Evolutionary conservation across 2,329 filamentous ascomycete species (phyloP).

Genomic region (Botrytis medusae): DNA sequence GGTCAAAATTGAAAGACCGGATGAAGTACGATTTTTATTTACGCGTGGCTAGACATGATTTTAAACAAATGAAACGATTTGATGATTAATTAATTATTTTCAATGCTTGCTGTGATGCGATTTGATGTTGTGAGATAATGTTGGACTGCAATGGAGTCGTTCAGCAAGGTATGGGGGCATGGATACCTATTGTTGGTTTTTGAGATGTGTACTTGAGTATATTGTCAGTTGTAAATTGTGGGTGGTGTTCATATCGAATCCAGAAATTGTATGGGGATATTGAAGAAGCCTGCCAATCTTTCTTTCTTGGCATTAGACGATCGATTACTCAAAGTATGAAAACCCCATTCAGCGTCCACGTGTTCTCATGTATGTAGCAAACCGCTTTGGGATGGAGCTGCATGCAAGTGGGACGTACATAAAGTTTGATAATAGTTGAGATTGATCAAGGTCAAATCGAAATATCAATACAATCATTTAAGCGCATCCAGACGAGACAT

Average conservation of each 20-base stretch:
- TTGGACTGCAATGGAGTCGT: not conserved
- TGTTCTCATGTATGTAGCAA: not conserved
- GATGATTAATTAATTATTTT: not conserved
- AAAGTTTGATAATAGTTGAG: not conserved
- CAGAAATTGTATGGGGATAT: not conserved
- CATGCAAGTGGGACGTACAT: not conserved
- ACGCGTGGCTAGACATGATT: not conserved
- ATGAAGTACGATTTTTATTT: slow-evolving; percentile 1
- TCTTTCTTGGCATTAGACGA: not conserved
- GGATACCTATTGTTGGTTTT: not conserved
- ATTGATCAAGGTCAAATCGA: not conserved
- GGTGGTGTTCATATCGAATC: not conserved
- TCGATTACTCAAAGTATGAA: not conserved
- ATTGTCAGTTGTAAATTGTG: not conserved
- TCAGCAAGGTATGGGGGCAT: not conserved
- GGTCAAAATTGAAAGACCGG: slow-evolving; percentile 13
- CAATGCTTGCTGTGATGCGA: not conserved
- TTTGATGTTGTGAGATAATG: not conserved
- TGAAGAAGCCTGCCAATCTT: not conserved
- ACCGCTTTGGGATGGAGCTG: not conserved
- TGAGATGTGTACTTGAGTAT: not conserved
- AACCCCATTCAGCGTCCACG: not conserved
- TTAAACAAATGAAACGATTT: slow-evolving; percentile 12
- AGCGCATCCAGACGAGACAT: not conserved
- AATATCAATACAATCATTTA: not conserved